These are phyloP conservation scores for Pleurotus tuoliensis DNA, from an alignment of 768 basidiomycete genomes.

Conservation along the genomic window DNA sequence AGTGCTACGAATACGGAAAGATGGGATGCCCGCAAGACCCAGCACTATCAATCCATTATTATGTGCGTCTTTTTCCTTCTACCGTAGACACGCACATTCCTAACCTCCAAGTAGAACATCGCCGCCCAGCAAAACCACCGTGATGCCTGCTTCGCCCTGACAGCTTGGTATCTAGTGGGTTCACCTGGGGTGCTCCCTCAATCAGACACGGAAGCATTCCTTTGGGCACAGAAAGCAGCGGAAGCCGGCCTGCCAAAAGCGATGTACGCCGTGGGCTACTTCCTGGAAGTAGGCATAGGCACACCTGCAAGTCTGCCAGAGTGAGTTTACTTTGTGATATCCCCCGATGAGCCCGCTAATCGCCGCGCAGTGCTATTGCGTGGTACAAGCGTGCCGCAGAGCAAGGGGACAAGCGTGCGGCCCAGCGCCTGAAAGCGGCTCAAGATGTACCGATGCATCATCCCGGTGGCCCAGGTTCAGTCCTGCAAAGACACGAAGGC, in stretches of 20 bases:
- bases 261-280: constrained; percentile 98
- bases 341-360: constrained; percentile 3
- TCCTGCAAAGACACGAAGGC: constrained; percentile 54
- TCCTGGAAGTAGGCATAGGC: constrained; percentile 92
- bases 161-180: constrained; percentile 99
- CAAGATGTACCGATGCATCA: constrained; percentile 49
- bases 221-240: constrained; percentile 96
- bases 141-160: constrained; percentile 96
- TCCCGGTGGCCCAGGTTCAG: constrained; percentile 59
- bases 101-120: constrained; percentile 66
- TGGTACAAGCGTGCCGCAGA: constrained; percentile 93
- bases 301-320: constrained; percentile 63
- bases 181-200: constrained; percentile 97
- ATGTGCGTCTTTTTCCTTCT: constrained; percentile 54
- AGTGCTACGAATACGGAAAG: constrained; percentile 99
- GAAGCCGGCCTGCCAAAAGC: constrained; percentile 91
- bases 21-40: constrained; percentile 98
- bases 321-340: constrained; percentile 38
- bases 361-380: constrained; percentile 47
- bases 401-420: constrained; percentile 89
- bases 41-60: constrained; percentile 97
- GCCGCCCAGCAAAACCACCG: constrained; percentile 96
- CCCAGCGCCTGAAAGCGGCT: constrained; percentile 71
- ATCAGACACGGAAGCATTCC: constrained; percentile 95
- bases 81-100: constrained; percentile 1